Evolutionary conservation across 257 asterid genomes (phyloP), one percentile per base, ranked within the genome.

Genomic region (Scutellaria barbata): DNA sequence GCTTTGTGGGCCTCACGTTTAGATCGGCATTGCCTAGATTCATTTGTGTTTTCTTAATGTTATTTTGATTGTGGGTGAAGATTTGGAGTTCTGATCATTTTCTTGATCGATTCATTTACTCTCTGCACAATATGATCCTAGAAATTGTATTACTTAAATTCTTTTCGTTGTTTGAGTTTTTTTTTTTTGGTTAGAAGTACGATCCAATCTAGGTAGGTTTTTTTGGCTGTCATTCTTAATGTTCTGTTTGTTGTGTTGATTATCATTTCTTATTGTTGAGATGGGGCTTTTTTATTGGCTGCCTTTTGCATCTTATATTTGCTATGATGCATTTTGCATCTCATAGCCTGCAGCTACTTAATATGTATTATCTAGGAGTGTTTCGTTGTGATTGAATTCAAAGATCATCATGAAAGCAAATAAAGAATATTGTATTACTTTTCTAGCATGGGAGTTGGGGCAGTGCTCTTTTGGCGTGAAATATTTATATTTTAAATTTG

Each of bases 21-120:
- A 14, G 66, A 61, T 55, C 13, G 10, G 75, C 71, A 79, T 70
- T 66, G 9, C 8, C 39, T 64, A 33, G 84, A 84, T 76, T 80
- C 75, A 20, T 52, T 41, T 71, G 16, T 60, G 47, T 6, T 63
- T 76, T 55, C 11, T 56, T 61, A 13, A 57, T 46, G 20, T 5
- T 39, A 35, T 4, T 12, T 37, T 48, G 30, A 63, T 65, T 16
- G 33, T 60, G 69, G 45, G 33, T 43, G 40, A 46, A 72, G 71
- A 71, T 75, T 51, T 47, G 62, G 68, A 8, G 52, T 56, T 39
- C 5, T 58, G 30, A 25, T 47, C 51, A 16, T 56, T 77, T 66
- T 18, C 20, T 50, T 63, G 5, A 22, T 55, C 17, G 58, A 33
- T 53, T 33, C 12, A 8, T n/a, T n/a, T n/a, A n/a, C n/a, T n/a